These are phyloP conservation scores for Aureobasidium sp. DNA, from an alignment of 2,329 filamentous ascomycete species.

Conservation along the genomic window DNA sequence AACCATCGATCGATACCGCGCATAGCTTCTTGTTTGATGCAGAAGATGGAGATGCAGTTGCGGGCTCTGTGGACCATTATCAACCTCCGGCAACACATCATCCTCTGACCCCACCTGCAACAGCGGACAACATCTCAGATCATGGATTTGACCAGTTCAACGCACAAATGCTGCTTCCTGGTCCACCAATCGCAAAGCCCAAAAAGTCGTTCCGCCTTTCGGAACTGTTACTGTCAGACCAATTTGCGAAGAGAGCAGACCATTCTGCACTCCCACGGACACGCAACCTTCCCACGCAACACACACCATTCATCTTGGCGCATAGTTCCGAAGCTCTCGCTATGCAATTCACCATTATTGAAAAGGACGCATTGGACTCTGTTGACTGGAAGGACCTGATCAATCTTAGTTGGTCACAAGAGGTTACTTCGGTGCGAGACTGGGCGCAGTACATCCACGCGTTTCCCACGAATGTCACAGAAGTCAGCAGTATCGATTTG, in stretches of 20 bases:
- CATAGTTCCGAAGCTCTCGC: constrained; percentile 72
- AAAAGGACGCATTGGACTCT: constrained; percentile 77
- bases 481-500: constrained; percentile 57
- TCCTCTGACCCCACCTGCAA: constrained; percentile 37
- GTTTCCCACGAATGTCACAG: constrained; percentile 50
- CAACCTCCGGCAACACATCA: constrained; percentile 26
- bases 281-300: constrained; percentile 25
- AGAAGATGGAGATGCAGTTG: constrained; percentile 27
- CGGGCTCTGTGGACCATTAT: constrained; percentile 19
- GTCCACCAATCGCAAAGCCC: background rate
- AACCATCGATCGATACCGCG: constrained; percentile 23
- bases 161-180: background rate
- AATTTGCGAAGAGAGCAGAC: constrained; percentile 2
- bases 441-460: constrained; percentile 64
- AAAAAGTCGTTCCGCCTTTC: constrained; percentile 7
- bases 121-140: constrained; percentile 21
- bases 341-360: constrained; percentile 76
- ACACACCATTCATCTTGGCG: constrained; percentile 71
- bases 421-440: constrained; percentile 33
- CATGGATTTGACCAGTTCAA: background rate
- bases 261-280: constrained; percentile 2
- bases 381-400: constrained; percentile 84
- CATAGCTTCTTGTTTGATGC: constrained; percentile 44
- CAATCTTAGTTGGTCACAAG: constrained; percentile 72
- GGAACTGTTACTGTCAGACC: constrained; percentile 1